Percentiles rank a stretch among this genome's conserved stretches.
phyloP scores from a whole-genome alignment of 2,329 filamentous ascomycete species.

The Phialemonium atrogriseum region DNA sequence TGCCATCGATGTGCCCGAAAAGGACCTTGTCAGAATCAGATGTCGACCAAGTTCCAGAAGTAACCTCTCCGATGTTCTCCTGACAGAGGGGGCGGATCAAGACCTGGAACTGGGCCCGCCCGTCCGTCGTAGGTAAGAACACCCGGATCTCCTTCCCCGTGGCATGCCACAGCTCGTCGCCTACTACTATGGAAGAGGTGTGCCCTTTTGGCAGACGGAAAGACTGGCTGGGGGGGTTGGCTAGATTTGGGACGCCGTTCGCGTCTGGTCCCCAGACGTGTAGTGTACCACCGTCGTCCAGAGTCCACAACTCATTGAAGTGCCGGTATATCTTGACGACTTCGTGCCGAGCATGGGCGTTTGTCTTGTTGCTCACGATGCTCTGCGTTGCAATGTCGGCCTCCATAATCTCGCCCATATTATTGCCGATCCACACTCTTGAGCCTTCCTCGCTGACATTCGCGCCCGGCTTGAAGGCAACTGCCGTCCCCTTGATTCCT shows the following conservation, averaged over 20 bases:
- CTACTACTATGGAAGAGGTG: slow-evolving; percentile 82
- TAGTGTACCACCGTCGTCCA: slow-evolving; percentile 82
- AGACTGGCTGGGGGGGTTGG: slow-evolving; percentile 60
- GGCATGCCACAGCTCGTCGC: slow-evolving; percentile 79
- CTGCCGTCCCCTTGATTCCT: slow-evolving; percentile 69
- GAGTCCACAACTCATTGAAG: slow-evolving; percentile 83
- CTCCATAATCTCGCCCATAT: slow-evolving; percentile 79
- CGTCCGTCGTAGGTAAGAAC: slow-evolving; percentile 64
- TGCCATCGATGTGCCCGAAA: slow-evolving; percentile 88
- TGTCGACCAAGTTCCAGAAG: slow-evolving; percentile 68
- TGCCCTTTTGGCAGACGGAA: slow-evolving; percentile 75
- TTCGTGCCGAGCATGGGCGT: slow-evolving; percentile 69
- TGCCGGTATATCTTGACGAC: slow-evolving; percentile 81
- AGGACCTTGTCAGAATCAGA: slow-evolving; percentile 73
- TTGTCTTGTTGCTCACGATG: slow-evolving; percentile 58
- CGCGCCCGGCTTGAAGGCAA: slow-evolving; percentile 77
- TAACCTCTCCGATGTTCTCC: slow-evolving; percentile 75
- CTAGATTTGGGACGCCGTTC: slow-evolving; percentile 64
- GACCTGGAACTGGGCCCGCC: slow-evolving; percentile 65
- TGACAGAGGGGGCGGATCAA: slow-evolving; percentile 62
- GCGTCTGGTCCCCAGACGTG: slow-evolving; percentile 77
- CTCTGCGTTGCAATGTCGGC: slow-evolving; percentile 70
- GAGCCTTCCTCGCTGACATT: slow-evolving; percentile 74
- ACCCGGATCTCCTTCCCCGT: slow-evolving; percentile 80
- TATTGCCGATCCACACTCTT: slow-evolving; percentile 84